Conservation (phyloP, 495 filamentous ascomycete species). For the Penicillium alfredii region DNA sequence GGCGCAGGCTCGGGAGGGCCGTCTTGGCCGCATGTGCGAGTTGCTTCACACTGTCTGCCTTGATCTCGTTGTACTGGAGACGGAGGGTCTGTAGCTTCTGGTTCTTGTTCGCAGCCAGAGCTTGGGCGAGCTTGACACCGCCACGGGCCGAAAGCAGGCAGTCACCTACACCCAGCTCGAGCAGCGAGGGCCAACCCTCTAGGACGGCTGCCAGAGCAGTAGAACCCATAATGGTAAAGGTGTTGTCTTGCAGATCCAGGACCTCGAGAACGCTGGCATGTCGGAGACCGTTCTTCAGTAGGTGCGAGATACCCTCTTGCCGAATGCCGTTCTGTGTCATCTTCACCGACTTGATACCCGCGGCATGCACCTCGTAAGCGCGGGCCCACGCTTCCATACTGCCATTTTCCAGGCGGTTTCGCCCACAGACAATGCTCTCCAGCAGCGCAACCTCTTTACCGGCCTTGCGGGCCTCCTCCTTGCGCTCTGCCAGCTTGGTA, state of each 20-base stretch:
- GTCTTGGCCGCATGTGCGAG: slow-evolving; percentile 59
- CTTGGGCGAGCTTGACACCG: slow-evolving; percentile 62
- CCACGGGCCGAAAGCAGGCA: slow-evolving; percentile 79
- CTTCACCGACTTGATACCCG: slow-evolving; percentile 72
- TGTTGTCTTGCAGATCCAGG: slow-evolving; percentile 94
- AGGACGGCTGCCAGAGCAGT: slow-evolving; percentile 70
- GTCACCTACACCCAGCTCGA: slow-evolving; percentile 85
- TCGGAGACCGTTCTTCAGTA: slow-evolving; percentile 71
- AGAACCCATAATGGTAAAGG: slow-evolving; percentile 79
- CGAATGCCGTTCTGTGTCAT: slow-evolving; percentile 99
- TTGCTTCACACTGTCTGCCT: slow-evolving; percentile 60
- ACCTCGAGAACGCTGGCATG: slow-evolving; percentile 58
- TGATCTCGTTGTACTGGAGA: slow-evolving; percentile 94
- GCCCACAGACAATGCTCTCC: slow-evolving; percentile 91
- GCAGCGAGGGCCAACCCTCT: slow-evolving; percentile 64
- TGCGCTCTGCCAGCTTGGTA: slow-evolving; percentile 69
- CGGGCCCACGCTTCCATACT: slow-evolving; percentile 93
- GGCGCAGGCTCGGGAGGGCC: slow-evolving; percentile 62
- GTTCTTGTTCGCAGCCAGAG: slow-evolving; percentile 70
- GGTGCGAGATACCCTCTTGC: slow-evolving; percentile 76
- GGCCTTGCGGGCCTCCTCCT: slow-evolving; percentile 64
- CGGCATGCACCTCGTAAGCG: slow-evolving; percentile 71
- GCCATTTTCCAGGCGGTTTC: slow-evolving; percentile 91
- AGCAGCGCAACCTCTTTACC: slow-evolving; percentile 69
- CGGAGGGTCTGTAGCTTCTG: slow-evolving; percentile 69